Evolutionary conservation across 768 basidiomycete genomes (phyloP).

Genomic region (Tricholoma hemisulphureum): DNA sequence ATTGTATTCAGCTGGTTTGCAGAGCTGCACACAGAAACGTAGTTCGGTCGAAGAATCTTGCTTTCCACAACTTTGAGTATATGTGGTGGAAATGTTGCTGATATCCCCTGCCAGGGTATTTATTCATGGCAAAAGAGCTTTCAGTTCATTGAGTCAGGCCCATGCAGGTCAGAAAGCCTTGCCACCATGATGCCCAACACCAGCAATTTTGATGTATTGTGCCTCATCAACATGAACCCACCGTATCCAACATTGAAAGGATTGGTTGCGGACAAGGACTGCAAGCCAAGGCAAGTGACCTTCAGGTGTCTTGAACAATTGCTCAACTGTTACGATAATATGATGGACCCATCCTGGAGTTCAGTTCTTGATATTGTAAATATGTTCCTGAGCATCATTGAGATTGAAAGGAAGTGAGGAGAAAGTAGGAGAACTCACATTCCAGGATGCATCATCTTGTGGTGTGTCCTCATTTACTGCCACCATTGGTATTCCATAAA

Average conservation of each 20-base stretch:
- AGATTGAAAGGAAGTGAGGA: background rate
- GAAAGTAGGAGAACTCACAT: background rate
- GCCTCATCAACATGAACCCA: background rate
- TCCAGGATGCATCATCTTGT: background rate
- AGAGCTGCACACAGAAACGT: constrained; percentile 11
- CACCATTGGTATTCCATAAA: background rate
- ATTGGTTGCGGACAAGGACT: background rate
- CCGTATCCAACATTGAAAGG: background rate
- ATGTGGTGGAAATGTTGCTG: constrained; percentile 22
- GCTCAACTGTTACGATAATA: background rate
- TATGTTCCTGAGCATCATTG: background rate
- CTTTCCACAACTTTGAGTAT: constrained; percentile 11
- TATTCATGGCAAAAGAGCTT: constrained; percentile 9
- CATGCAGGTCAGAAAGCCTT: constrained; percentile 22
- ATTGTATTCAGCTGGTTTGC: constrained; percentile 17
- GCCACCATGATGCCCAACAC: background rate
- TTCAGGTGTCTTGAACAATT: background rate
- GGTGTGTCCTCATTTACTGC: background rate
- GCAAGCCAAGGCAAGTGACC: background rate
- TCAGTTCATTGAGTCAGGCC: constrained; percentile 17
- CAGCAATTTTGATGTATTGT: background rate
- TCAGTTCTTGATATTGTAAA: background rate
- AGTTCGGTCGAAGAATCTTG: constrained; percentile 4
- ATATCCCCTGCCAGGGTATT: constrained; percentile 13
- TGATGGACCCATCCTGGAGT: background rate